A percentile compares a stretch with the other conserved stretches of the same genome.
phyloP scores from a whole-genome alignment of 1,139 yeast species.

The Candida tropicalis region DNA sequence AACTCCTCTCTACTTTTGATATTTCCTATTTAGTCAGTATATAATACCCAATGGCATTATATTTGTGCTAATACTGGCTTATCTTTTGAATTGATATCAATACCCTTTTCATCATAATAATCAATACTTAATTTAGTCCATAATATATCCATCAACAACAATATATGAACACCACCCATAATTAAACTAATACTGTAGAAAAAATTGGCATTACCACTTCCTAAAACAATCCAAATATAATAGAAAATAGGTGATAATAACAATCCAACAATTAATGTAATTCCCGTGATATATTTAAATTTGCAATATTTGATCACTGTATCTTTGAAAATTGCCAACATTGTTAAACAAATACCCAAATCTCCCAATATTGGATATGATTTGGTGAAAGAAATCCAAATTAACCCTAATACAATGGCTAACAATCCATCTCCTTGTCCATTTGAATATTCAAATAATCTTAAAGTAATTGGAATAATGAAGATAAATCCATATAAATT shows the following conservation, averaged over 20 bases:
- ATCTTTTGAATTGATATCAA: conserved; percentile 21
- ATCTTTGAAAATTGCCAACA: conserved; percentile 59
- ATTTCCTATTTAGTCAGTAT: no score
- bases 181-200: conserved; percentile 91
- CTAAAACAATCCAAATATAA: conserved; percentile 91
- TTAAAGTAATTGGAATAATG: conserved; percentile 70
- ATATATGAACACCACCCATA: conserved; percentile 71
- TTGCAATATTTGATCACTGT: conserved; percentile 40
- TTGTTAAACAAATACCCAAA: conserved; percentile 65
- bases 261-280: conserved; percentile 41
- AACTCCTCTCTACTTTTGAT: no score
- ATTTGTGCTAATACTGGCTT: conserved; percentile 45
- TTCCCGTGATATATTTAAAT: conserved; percentile 34
- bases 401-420: conserved; percentile 61
- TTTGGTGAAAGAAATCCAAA: conserved; percentile 74
- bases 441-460: conserved; percentile 47
- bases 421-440: conserved; percentile 56
- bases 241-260: conserved; percentile 83
- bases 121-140: conserved; percentile 82
- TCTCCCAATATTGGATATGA: conserved; percentile 92
- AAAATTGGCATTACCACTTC: conserved; percentile 95
- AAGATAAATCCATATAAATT: conserved; percentile 73
- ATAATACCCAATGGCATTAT: conserved; percentile 15
- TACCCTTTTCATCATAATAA: conserved; percentile 52
- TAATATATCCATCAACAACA: conserved; percentile 71